Base-by-base conservation (phyloP, 345 rosid species). In the Hibiscus syriacus region DNA sequence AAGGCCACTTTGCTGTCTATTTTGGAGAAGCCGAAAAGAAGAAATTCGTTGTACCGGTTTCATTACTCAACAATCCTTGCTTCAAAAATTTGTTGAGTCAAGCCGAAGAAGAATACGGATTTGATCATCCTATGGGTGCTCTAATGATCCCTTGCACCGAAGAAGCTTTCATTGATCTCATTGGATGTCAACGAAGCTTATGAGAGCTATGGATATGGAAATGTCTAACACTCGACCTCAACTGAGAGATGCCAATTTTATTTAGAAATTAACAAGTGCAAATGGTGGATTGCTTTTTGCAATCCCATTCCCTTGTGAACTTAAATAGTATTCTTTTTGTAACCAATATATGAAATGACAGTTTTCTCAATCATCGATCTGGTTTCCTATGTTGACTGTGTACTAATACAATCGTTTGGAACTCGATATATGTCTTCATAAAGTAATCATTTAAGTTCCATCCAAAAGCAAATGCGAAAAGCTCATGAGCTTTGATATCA, bases 81-180 rank as follows among this genome's bases (percentile, higher is more conserved):
- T 85, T 89, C 26, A 88, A 77, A 55, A 81, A 68, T 20, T 68
- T 83, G 60, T 78, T 85, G 20, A 67, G 72, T 5, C 77, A 70
- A 73, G 77, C 82, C 0, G 92, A 82, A 23, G 86, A 89, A 72
- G 90, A 85, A 61, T 81, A 78, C 14, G 84, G 88, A 0, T 80
- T 73, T 8, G 50, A 82, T 46, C 86, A 83, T 77, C 86, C 84
- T 0, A 85, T 69, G 75, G 88, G 88, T 1, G 85, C 84, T 39
- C 67, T 86, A 23, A 86, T 79, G 10, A 77, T 89, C 26, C 90
- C 86, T 2, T 85, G 90, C 72, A 67, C 73, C 0, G 84, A 83
- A 77, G 81, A 85, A 2, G 71, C 34, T 0, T 89, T 85, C 75
- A 6, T 80, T 50, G 49, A 45, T 26, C 68, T 84, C 34, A 82